Conservation (phyloP, 805 yeast genomes). For the Lipomyces spencermartinsiae region DNA sequence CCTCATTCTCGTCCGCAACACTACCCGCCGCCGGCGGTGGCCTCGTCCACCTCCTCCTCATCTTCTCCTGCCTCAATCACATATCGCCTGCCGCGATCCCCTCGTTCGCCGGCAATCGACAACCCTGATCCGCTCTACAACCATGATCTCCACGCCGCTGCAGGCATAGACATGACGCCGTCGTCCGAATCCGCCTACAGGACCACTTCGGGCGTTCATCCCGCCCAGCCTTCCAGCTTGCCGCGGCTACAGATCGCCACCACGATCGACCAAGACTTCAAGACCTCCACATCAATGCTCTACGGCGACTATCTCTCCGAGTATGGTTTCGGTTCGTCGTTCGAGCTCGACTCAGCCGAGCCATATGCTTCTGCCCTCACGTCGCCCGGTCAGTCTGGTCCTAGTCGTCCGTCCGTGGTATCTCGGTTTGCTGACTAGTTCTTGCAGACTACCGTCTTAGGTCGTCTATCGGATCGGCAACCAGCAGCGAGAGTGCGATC, state of each 20-base stretch:
- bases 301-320: constrained; percentile 12
- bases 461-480: background rate
- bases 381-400: constrained; percentile 4
- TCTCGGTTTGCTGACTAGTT: background rate
- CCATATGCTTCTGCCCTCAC: background rate
- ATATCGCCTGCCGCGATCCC: background rate
- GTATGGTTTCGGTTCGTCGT: constrained; percentile 4
- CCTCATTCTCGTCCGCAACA: background rate
- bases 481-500: background rate
- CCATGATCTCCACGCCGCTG: background rate
- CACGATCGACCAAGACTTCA: constrained; percentile 8
- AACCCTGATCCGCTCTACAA: background rate
- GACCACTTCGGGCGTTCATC: background rate
- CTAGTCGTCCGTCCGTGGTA: background rate
- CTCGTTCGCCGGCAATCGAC: background rate
- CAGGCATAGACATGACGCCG: background rate
- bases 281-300: constrained; percentile 1
- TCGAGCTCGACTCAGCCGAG: constrained; percentile 7
- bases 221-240: background rate
- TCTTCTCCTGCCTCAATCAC: background rate
- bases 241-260: constrained; percentile 9
- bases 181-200: background rate
- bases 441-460: constrained; percentile 5
- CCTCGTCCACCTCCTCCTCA: background rate
- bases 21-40: background rate